A percentile compares a stretch with the other conserved stretches of the same genome.
phyloP scores from a whole-genome alignment of 1,284 basidiomycete genomes.

The Gomphus bonarii region DNA sequence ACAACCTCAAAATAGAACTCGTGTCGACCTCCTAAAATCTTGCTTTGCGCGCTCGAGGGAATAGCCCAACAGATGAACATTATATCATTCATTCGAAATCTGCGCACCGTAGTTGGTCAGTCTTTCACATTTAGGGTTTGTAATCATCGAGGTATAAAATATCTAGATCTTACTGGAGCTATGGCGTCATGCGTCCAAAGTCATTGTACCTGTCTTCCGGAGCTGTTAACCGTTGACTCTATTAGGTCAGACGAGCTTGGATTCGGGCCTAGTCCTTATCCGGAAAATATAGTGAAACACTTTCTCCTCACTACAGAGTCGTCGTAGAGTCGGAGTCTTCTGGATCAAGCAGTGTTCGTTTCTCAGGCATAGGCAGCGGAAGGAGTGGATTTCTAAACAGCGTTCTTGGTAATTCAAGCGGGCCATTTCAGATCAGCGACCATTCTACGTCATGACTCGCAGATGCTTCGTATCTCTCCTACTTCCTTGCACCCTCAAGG shows the following conservation, averaged over 20 bases:
- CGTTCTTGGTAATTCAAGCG: neutral
- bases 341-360: neutral
- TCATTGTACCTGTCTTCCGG: constrained; percentile 4
- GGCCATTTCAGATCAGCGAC: constrained; percentile 10
- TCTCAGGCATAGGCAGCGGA: neutral
- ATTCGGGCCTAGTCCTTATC: constrained; percentile 15
- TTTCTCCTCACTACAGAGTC: constrained; percentile 1
- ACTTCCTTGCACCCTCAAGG: constrained; percentile 33
- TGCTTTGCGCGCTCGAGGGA: neutral
- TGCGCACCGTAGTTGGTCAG: neutral
- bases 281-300: constrained; percentile 22
- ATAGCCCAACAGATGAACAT: neutral
- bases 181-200: constrained; percentile 1
- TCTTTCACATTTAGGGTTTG: neutral
- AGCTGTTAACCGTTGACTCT: too few species aligned
- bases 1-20: neutral
- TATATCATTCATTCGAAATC: neutral
- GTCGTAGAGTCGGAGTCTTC: neutral
- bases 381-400: neutral
- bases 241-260: constrained; percentile 7
- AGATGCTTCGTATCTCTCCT: constrained; percentile 12
- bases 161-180: neutral
- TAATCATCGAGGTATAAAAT: neutral
- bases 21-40: neutral
- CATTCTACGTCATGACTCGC: constrained; percentile 17